Base-by-base conservation (phyloP, 2,329 filamentous ascomycete species). In the Gyromitra esculenta region DNA sequence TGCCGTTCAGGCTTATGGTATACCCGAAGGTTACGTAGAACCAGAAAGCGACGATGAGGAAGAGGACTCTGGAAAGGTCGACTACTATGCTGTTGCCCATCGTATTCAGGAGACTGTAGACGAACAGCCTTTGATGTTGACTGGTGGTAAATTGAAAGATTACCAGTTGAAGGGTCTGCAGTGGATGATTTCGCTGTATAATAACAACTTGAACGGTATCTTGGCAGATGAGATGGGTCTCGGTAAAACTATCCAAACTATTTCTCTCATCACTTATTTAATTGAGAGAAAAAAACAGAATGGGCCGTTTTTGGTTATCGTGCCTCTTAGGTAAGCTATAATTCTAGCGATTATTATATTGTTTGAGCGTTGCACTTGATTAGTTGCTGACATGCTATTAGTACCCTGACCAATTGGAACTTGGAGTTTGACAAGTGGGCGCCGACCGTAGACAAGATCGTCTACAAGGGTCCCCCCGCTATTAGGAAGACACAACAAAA, bases 171-270 rank as follows among this genome's bases (percentile, higher is more conserved):
- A 97, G 89, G 96, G 96, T 88, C 86, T 99, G 62, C 95, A 99
- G 84, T 99, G 96, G 96, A 99, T 99, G 96, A 91, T 99, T 77
- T 99, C 96, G 13, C 88, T 99, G 13, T 99, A 98, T 88, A 99
- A 99, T 90, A 99, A 99, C 87, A 99, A 97, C 85, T 89, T 99
- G 80, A 99, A 99, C 84, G 96, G 96, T 88, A 98, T 99, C 80
- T 87, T 99, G 81, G 96, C 96, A 75, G 96, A 99, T 82, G 96
- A 99, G 85, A 99, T 99, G 96, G 96, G 96, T 91, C 92, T 99
- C 79, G 96, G 96, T 84, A 99, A 99, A 86, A 99, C 96, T 0
- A 99, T 99, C 81, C 96, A 99, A 85, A 98, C 96, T 57, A 99
- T 99, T 85, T 97, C 93, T 87, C 86, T 99, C 85, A 92, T 99